Percentiles rank a stretch among this genome's conserved stretches.
phyloP scores from a whole-genome alignment of 148 eudicot species.

The Amaranthus cruentus region DNA sequence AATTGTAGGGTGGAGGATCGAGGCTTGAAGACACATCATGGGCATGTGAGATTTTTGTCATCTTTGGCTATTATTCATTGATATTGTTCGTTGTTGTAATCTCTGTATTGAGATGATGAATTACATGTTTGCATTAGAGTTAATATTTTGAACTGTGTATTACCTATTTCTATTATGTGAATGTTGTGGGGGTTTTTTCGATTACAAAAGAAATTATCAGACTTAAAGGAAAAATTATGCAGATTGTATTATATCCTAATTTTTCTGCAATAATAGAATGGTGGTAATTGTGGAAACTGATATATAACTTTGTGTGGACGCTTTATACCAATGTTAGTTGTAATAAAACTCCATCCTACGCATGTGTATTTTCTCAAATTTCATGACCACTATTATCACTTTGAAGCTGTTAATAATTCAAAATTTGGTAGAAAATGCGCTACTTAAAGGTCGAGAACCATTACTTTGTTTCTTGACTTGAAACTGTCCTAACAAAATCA shows the following conservation, averaged over 20 bases:
- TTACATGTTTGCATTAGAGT: not conserved
- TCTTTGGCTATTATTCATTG: slow-evolving; percentile 5
- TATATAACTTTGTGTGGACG: no score
- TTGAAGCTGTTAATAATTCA: no score
- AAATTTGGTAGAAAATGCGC: no score
- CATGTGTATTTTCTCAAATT: no score
- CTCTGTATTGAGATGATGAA: not conserved
- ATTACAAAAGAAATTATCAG: not conserved
- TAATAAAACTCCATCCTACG: no score
- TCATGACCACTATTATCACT: no score
- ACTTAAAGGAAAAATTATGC: not conserved
- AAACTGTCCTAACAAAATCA: no score
- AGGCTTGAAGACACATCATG: slow-evolving; percentile 98
- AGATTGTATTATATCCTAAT: not conserved
- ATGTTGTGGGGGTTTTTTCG: not conserved
- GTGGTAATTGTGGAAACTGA: no score
- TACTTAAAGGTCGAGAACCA: no score
- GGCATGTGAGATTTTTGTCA: slow-evolving; percentile 70
- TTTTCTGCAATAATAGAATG: no score
- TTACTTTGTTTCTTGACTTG: no score
- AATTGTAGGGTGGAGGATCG: slow-evolving; percentile 98
- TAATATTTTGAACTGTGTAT: not conserved
- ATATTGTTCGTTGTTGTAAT: slow-evolving; percentile 1
- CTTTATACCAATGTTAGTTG: no score
- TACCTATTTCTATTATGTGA: not conserved